Base-by-base conservation (phyloP, 2,329 filamentous ascomycete genomes). In the Cercospora sp. region DNA sequence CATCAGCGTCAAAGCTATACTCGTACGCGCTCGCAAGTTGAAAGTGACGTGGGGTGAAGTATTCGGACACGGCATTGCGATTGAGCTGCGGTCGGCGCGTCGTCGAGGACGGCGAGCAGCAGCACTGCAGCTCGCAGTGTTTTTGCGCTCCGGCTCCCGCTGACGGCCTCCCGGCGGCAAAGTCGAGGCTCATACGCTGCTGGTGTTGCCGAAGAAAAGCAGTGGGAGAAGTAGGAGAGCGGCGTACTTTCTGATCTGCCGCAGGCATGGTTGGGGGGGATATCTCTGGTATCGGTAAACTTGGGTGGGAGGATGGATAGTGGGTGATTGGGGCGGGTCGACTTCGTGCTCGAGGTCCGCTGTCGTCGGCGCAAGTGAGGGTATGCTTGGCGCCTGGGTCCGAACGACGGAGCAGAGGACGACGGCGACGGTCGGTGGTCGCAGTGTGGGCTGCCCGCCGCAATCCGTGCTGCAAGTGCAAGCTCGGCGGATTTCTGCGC, bases 201-300 rank as follows among this genome's bases (percentile, higher is more conserved):
- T 32, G 63, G 49, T 66, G 63, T 55, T 59, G 66, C 40, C 32
- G 62, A 64, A 57, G 30, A 60, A 64, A 69, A 61, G 65, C 61
- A 66, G 66, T 51, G 63, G 65, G 65, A 51, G 63, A 66, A 63
- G 69, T 66, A 28, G 53, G 49, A 61, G 65, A 62, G 68, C 71
- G 66, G 61, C 51, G 51, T 75, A 75, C 74, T 68, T 71, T 74
- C 43, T 62, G 66, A 69, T 75, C 73, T 59, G 67, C 65, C 34
- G 74, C 69, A 64, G 73, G 69, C 73, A 74, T 74, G 61, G 53
- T 70, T 61, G 61, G 61, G 61, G 61, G 37, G 49, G 40, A 37
- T 40, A 30, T 24, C 43, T 49, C 28, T 63, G 30, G 30, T 62
- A 13, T 40, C 59, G 63, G 57, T 21, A 26, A 45, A 51, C 49